Evolutionary conservation across 306 rosid species (phyloP).

Genomic region (Pueraria montana): DNA sequence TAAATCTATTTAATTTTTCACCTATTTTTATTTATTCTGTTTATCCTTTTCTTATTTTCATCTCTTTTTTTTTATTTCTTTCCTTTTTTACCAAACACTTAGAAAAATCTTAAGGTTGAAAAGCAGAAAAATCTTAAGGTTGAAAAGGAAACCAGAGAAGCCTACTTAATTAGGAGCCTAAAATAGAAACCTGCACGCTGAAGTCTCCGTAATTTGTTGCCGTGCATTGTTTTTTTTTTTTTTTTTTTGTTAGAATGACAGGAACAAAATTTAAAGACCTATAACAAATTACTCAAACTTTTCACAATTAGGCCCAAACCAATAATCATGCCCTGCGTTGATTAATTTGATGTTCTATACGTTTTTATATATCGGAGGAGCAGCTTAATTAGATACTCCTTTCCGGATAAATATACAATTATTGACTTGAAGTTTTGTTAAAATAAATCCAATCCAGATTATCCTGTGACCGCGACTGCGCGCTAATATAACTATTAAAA

Average conservation of each 20-base stretch:
- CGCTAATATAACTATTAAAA: neutral
- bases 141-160: slow-evolving; percentile 8
- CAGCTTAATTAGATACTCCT: neutral
- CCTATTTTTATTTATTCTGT: too few species aligned
- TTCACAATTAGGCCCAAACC: too few species aligned
- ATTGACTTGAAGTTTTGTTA: neutral
- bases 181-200: neutral
- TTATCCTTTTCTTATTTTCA: too few species aligned
- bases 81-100: too few species aligned
- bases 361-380: neutral
- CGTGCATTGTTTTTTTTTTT: neutral
- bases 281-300: too few species aligned
- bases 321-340: neutral
- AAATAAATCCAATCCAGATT: neutral
- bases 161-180: neutral
- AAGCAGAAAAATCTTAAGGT: neutral
- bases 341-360: neutral
- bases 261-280: too few species aligned
- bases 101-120: neutral
- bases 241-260: too few species aligned
- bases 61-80: too few species aligned
- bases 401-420: too few species aligned
- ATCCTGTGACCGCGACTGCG: neutral
- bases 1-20: too few species aligned
- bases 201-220: neutral